Base-by-base conservation (phyloP, 169 alveolate genomes). In the Theileria sp. region DNA sequence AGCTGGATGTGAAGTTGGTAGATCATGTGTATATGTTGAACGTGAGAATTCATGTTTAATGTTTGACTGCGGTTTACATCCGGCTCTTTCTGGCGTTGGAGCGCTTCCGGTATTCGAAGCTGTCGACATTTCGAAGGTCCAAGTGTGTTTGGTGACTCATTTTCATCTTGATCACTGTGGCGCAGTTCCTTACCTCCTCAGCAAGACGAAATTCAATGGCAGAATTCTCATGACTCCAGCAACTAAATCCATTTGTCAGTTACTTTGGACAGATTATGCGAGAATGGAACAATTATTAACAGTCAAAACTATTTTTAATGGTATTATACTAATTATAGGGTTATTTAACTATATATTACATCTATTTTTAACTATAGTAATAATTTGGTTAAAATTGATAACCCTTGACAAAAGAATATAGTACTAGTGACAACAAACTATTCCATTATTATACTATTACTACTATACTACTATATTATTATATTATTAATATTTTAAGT, bases 61-160 rank as follows among this genome's bases (percentile, higher is more conserved):
- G 99, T 94, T 98, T 79, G 99, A 98, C 87, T 97, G 99, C 83
- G 99, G 99, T 13, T 92, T 98, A 6, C 99, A 98, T 80, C 99
- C 99, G 21, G 99, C 99, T 15, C 93, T 94, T 28, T 92, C 97
- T 70, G 99, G 99, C 1, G 92, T 95, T n/a, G 96, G 97, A 0
- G 97, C 99, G 19, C 92, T 98, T 32, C 99, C 99, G 1, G 96
- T 95, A 68, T 98, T 97, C 85, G 99, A 98, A 78, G 97, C 96
- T 36, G 93, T 96, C 34, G 99, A 97, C 68, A 94, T 97, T 50
- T 86, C 95, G n/a, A 94, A 95, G 65, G 93, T 98, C 19, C 98
- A 97, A 62, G 78, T 97, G 23, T 93, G 99, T 58, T 91, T 98
- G 64, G 94, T 98, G 61, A 97, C 99, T 17, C 99, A 98, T 87